Base-by-base conservation (phyloP, 305 asterid species). In the Lippia alba region DNA sequence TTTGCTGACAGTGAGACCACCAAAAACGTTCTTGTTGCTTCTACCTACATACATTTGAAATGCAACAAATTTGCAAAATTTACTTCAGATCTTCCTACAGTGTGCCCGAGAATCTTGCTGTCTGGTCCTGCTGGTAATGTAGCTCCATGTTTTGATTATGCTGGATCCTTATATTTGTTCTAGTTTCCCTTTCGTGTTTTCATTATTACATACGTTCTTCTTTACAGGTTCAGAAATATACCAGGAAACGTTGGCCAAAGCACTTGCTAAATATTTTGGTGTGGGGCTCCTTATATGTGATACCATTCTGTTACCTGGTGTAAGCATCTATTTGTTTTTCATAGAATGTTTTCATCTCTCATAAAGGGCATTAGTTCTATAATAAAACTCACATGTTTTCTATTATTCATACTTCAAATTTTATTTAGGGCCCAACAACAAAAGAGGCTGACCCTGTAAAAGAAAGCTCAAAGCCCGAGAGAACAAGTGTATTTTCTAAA, bases 101-200 rank as follows among this genome's bases (percentile, higher is more conserved):
- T 93, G 68, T 89, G 91, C 78, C 97, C 98, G 1, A 83, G 95
- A 82, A 86, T 92, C 73, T 72, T 91, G 71, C 85, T 92, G 79
- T 87, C 97, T 19, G 98, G 98, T 56, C 98, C 98, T 66, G 85
- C 95, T 82, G 98, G 98, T 92, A 74, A 71, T 73, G 58, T 64
- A 64, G 65, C 76, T 69, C 55, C 56, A 20, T 50, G 15, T 66
- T 17, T 63, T 17, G 39, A 34, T 67, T 46, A 60, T 66, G 33
- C 20, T 34, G n/a, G 40, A 7, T 72, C 4, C 19, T 4, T 55
- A 49, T 4, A 44, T 30, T 8, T 58, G 17, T 55, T 66, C 36
- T 76, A 6, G 69, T 63, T 12, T 50, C 74, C 58, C 54, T 72
- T 49, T 24, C 33, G 19, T 36, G 41, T 4, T 1, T 36, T 36